Evolutionary conservation across 768 basidiomycete species (phyloP), one percentile per base, ranked within the genome.

Genomic region (Daedaleopsis nitida): DNA sequence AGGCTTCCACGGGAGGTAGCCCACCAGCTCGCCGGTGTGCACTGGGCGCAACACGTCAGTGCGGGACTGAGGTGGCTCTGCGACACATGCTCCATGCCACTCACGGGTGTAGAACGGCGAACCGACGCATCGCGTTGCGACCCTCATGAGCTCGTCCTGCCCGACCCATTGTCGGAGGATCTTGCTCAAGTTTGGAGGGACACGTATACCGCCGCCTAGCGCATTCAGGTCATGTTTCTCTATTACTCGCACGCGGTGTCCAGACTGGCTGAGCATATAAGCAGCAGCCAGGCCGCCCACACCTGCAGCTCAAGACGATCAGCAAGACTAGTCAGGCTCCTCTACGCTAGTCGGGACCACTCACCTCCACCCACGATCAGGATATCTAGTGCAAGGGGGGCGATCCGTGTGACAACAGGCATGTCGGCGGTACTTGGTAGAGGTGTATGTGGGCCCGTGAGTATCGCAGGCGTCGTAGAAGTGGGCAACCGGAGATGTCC

Each of bases 171-270:
- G 76, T 57, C 78, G 76, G 34, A 87, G 70, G 5, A 86, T 72
- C 53, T 79, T 79, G 37, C 83, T 83, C 73, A 86, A 78, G 58
- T 87, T 86, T 16, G 86, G 85, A 39, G 84, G 83, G 11, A 85
- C 74, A 24, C 81, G 77, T 48, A 81, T 67, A 24, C 81, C 81
- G 52, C 74, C 76, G 60, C 70, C n/a, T 70, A 68, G 69, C 39
- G 55, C 52, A 21, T 75, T 70, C 14, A 74, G 74, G 16, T 78
- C 80, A 56, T 77, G 75, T 16, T 70, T 72, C 60, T 88, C 87
- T 19, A 88, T 69, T 3, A 89, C 78, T 2, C 79, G 74, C 17
- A 87, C 86, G 38, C 76, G 73, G 72, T 89, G 87, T 6, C 87
- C 87, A 5, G 80, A 81, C 64, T 78, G 79, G 50, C 77, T 77